These are phyloP conservation scores for Helicocarpus griseus DNA, from an alignment of 2,329 filamentous ascomycete species.

Conservation along the genomic window DNA sequence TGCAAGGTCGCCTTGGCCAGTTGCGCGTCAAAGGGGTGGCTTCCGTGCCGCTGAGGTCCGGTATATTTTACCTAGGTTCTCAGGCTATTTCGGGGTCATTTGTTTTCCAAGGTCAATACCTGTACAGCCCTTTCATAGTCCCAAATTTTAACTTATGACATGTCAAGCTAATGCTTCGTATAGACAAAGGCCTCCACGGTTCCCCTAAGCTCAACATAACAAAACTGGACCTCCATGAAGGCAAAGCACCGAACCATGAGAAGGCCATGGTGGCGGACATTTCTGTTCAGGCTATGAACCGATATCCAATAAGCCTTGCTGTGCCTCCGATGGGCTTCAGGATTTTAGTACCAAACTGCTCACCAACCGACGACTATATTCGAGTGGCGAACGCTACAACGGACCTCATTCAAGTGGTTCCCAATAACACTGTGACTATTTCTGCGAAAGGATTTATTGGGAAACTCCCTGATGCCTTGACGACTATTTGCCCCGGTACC, in stretches of 20 bases:
- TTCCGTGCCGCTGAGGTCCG: constrained; percentile 64
- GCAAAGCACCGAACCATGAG: constrained; percentile 42
- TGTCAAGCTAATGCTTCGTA: constrained; percentile 5
- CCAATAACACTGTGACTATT: constrained; percentile 57
- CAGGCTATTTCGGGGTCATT: constrained; percentile 66
- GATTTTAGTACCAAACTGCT: constrained; percentile 75
- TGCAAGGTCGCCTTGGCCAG: constrained; percentile 64
- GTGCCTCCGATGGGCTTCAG: constrained; percentile 76
- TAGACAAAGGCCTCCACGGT: constrained; percentile 56
- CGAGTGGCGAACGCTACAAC: constrained; percentile 68
- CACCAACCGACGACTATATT: constrained; percentile 61
- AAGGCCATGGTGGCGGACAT: constrained; percentile 73
- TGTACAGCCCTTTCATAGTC: constrained; percentile 37
- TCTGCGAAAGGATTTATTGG: constrained; percentile 63
- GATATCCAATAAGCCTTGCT: constrained; percentile 65
- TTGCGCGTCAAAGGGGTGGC: constrained; percentile 66
- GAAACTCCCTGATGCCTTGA: constrained; percentile 64
- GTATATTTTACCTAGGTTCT: constrained; percentile 67
- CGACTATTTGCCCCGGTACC: constrained; percentile 62
- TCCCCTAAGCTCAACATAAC: constrained; percentile 77
- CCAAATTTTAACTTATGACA: constrained; percentile 11
- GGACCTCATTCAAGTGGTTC: constrained; percentile 54
- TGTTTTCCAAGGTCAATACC: constrained; percentile 71
- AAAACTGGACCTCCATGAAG: constrained; percentile 68
- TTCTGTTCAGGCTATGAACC: constrained; percentile 60